A percentile compares a stretch with the other conserved stretches of the same genome.
Evolutionary conservation across 371 early-diverging fungal species (phyloP).

Genomic region (Apophysomyces trapeziformis): DNA sequence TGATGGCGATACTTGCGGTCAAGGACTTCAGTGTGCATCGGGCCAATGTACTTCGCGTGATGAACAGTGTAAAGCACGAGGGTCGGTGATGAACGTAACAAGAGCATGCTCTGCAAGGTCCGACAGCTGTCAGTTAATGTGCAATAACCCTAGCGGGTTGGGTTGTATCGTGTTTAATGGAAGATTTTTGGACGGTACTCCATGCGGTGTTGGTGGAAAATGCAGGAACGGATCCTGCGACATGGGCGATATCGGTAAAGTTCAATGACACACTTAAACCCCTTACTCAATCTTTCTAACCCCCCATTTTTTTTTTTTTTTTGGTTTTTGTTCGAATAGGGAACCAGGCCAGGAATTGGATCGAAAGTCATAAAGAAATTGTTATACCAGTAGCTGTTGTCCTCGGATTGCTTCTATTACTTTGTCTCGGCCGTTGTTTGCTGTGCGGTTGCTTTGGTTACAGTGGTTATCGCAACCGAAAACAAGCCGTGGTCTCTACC

Average conservation of each 20-base stretch:
- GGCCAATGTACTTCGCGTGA: conserved; percentile 91
- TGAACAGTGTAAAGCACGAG: conserved; percentile 74
- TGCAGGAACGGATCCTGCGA: conserved; percentile 59
- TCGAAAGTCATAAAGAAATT: conserved; percentile 43
- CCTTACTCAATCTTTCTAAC: too few species aligned
- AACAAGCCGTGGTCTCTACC: conserved; percentile 20
- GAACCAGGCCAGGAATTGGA: conserved; percentile 40
- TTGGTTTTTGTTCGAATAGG: conserved; percentile 15
- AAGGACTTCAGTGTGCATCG: conserved; percentile 74
- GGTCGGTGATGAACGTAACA: conserved; percentile 43
- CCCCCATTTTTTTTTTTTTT: too few species aligned
- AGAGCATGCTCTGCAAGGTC: conserved; percentile 52
- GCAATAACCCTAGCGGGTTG: conserved; percentile 59
- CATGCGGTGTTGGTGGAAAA: conserved; percentile 78
- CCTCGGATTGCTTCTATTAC: conserved; percentile 52
- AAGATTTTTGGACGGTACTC: conserved; percentile 86
- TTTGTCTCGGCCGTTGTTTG: conserved; percentile 54
- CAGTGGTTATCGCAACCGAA: conserved; percentile 25
- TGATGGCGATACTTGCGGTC: conserved; percentile 75
- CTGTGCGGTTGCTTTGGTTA: conserved; percentile 43
- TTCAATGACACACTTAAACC: too few species aligned
- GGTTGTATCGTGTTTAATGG: conserved; percentile 78
- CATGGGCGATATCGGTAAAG: conserved; percentile 41
- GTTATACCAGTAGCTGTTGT: conserved; percentile 59
- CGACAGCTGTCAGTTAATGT: conserved; percentile 68